Conservation (phyloP, 2,329 filamentous ascomycete genomes). For the Alternaria sp. region DNA sequence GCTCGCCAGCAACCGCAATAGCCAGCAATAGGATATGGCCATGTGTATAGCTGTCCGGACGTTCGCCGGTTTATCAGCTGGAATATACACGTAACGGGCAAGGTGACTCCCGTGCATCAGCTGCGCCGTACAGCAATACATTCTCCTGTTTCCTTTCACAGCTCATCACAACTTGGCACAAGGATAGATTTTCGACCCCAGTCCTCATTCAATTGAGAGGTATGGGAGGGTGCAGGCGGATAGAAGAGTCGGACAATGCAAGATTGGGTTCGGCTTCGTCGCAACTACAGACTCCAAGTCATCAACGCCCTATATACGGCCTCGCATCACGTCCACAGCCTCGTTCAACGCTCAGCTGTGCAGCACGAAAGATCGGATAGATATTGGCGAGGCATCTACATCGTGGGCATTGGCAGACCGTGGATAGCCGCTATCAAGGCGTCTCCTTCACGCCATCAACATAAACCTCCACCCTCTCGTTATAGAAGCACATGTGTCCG, state of each 20-base stretch:
- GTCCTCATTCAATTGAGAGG: neutral
- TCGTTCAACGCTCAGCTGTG: neutral
- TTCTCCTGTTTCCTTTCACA: neutral
- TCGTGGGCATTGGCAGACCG: neutral
- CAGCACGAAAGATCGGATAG: neutral
- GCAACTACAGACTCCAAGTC: neutral
- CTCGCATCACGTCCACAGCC: neutral
- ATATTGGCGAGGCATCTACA: neutral
- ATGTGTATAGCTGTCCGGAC: neutral
- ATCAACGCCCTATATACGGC: neutral
- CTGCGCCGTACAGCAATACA: neutral
- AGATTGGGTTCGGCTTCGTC: neutral
- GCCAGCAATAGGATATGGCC: neutral
- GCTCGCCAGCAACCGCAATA: neutral
- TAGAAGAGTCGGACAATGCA: neutral
- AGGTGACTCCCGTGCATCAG: neutral
- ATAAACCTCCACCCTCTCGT: constrained; percentile 70
- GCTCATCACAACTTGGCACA: neutral
- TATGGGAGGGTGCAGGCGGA: neutral
- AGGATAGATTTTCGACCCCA: neutral
- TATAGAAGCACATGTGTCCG: constrained; percentile 69
- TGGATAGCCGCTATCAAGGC: neutral
- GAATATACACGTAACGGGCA: neutral
- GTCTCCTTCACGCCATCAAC: constrained; percentile 59
- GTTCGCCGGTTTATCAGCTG: neutral